Base-by-base conservation (phyloP, 2,329 filamentous ascomycete species). In the Penicillium sp. region DNA sequence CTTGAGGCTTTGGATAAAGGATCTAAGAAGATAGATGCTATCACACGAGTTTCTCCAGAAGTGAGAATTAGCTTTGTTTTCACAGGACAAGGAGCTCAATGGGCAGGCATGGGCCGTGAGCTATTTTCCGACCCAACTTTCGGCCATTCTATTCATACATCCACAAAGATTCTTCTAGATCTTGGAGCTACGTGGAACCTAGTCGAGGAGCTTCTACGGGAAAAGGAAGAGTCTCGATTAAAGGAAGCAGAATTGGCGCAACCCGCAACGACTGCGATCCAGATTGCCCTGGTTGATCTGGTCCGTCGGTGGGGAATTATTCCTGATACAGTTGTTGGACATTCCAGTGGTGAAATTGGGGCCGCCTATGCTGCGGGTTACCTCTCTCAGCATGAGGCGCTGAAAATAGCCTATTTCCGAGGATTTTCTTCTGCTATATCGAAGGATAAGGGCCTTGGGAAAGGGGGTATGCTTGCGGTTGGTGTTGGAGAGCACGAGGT, bases 331-430 rank as follows among this genome's bases (percentile, higher is more conserved):
- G 73, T 76, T 1, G 68, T 77, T 4, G 77, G 78, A 12, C 78
- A 79, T 61, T 78, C 76, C 0, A 74, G 72, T 0, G 78, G 78
- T 11, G 78, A 80, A 60, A 79, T 79, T 11, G 75, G 61, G 2
- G 75, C 75, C 0, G 77, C 74, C 0, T 81, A 78, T 52, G 74
- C 76, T 1, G 73, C 76, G 0, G 77, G 76, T 57, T 51, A 60
- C 55, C 18, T 63, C 50, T 28, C 55, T 58, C 16, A 56, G 58
- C 21, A 63, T 12, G 64, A 61, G 30, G 65, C 66, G 1, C 46
- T 58, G 8, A 53, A 62, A n/a, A 26, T 53, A 3, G 55, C 61
- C 9, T 63, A 60, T 18, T 5, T n/a, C n/a, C n/a, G n/a, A n/a
- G n/a, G n/a, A n/a, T n/a, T n/a, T n/a, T n/a, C n/a, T n/a, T n/a